phyloP scores from a whole-genome alignment of 169 alveolate species.

The Plasmodium berghei region DNA sequence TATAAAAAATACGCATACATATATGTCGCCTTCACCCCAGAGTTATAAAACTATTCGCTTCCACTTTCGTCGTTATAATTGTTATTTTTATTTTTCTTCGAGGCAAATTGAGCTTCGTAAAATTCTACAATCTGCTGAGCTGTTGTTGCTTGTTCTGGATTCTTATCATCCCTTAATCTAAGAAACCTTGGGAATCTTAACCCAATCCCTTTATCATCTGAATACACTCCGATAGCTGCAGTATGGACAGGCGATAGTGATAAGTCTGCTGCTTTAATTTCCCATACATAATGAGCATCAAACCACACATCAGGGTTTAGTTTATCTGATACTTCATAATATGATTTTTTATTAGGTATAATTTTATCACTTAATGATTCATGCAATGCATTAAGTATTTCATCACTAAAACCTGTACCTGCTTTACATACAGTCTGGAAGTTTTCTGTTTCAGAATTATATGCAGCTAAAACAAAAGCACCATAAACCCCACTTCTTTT shows the following conservation, averaged over 20 bases:
- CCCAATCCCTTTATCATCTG: slow-evolving; percentile 94
- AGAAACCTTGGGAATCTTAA: slow-evolving; percentile 98
- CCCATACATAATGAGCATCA: slow-evolving; percentile 97
- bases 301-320: slow-evolving; percentile 91
- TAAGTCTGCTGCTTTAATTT: slow-evolving; percentile 97
- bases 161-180: slow-evolving; percentile 96
- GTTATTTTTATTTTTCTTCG: slow-evolving; percentile 53
- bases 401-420: slow-evolving; percentile 98
- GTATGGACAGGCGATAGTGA: slow-evolving; percentile 97
- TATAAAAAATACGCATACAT: too few relatives aligned
- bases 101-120: slow-evolving; percentile 86
- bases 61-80: slow-evolving; percentile 65
- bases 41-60: slow-evolving; percentile 28
- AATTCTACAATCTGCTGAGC: slow-evolving; percentile 91
- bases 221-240: slow-evolving; percentile 92
- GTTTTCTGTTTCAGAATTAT: slow-evolving; percentile 95
- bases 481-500: slow-evolving; percentile 97
- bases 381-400: slow-evolving; percentile 88
- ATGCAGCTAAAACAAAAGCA: slow-evolving; percentile 96
- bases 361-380: slow-evolving; percentile 89
- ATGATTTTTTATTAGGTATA: slow-evolving; percentile 81
- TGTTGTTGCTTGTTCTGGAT: slow-evolving; percentile 94
- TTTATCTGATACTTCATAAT: slow-evolving; percentile 83
- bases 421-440: slow-evolving; percentile 96
- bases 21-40: too few relatives aligned